These are phyloP conservation scores for Wickerhamiella sergipiensis DNA, from an alignment of 805 yeast species.

Conservation along the genomic window DNA sequence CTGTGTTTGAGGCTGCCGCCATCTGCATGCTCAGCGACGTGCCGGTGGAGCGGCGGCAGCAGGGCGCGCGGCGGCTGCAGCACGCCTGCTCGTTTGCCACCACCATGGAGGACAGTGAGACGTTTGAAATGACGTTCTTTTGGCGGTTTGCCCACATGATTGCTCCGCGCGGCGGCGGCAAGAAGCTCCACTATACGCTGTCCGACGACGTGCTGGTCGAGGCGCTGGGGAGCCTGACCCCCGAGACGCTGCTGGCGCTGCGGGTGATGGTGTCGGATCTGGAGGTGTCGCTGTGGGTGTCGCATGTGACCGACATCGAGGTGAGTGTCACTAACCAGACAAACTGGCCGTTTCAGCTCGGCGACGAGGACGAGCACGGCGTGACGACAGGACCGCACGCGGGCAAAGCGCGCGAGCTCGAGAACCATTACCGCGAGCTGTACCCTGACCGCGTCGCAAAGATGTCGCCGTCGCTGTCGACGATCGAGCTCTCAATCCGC, in stretches of 20 bases:
- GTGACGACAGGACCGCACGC: background rate
- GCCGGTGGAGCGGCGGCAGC: background rate
- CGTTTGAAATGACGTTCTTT: background rate
- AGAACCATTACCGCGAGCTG: background rate
- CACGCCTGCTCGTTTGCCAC: background rate
- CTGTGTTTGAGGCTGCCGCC: background rate
- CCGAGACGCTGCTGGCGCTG: background rate
- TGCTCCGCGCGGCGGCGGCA: background rate
- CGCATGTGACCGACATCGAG: background rate
- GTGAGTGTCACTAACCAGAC: background rate
- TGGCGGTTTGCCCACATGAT: background rate
- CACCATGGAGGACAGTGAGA: background rate
- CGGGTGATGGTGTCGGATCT: background rate
- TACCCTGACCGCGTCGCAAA: background rate
- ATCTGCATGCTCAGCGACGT: background rate
- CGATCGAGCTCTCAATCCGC: background rate
- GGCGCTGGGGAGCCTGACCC: background rate
- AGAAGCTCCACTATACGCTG: background rate
- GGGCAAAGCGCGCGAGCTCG: background rate
- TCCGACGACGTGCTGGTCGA: background rate
- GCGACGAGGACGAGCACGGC: background rate
- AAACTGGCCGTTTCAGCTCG: background rate
- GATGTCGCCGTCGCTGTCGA: background rate
- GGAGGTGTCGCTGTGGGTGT: background rate
- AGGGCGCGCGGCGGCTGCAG: background rate